These are phyloP conservation scores for Orobanche coerulescens DNA, from an alignment of 257 asterid species.

Conservation along the genomic window DNA sequence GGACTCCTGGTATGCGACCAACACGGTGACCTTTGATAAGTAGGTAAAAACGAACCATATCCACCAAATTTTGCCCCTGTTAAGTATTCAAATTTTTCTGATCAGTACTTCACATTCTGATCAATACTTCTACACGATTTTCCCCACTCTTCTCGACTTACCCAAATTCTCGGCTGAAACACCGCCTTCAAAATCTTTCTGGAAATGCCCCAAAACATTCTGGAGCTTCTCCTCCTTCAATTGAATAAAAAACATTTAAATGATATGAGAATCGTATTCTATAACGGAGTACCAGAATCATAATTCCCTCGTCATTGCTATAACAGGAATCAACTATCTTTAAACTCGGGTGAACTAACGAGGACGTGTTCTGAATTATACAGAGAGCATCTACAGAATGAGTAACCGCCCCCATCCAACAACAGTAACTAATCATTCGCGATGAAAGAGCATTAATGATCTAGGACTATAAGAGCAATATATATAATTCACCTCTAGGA, in stretches of 20 bases:
- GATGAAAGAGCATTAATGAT: conserved; percentile 13
- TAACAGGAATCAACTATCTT: neutral
- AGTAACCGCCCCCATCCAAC: conserved; percentile 9
- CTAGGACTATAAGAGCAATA: conserved; percentile 15
- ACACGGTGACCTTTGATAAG: conserved; percentile 77
- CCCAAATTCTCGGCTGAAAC: conserved; percentile 97
- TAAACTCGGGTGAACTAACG: neutral
- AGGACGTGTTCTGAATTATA: neutral
- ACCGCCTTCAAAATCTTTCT: conserved; percentile 95
- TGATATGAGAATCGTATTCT: conserved; percentile 25
- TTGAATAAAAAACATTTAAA: conserved; percentile 23
- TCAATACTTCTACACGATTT: conserved; percentile 19
- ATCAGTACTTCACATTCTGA: conserved; percentile 31
- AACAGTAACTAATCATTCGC: conserved; percentile 17
- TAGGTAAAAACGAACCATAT: conserved; percentile 94
- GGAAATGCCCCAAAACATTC: conserved; percentile 82
- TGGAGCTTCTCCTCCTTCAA: conserved; percentile 85
- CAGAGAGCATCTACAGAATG: conserved; percentile 19
- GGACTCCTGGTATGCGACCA: conserved; percentile 59
- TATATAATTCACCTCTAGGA: conserved; percentile 5
- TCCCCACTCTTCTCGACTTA: conserved; percentile 37
- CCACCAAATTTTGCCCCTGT: conserved; percentile 95
- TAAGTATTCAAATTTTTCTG: conserved; percentile 25
- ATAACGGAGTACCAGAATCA: conserved; percentile 5
- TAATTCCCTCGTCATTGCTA: conserved; percentile 7